Evolutionary conservation across 768 basidiomycete species (phyloP).

Genomic region (Lactifluus volemus): DNA sequence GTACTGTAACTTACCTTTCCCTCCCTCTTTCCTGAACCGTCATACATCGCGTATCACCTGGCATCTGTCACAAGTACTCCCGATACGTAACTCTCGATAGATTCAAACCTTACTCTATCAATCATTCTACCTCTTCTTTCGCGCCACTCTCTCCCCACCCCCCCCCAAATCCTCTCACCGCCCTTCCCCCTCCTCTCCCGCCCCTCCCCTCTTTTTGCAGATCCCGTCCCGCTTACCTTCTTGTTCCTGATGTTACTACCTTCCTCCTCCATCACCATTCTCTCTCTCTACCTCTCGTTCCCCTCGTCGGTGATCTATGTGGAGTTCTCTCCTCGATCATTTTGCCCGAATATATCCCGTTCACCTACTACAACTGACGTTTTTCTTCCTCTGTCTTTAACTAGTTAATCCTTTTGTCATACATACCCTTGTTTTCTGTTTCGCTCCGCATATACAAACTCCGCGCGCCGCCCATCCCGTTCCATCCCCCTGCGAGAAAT

Average conservation of each 20-base stretch:
- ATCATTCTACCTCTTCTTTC: not conserved
- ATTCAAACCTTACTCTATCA: slow-evolving; percentile 2
- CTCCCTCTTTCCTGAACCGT: not conserved
- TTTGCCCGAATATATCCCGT: not conserved
- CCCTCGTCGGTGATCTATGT: too few species aligned
- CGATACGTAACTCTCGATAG: not conserved
- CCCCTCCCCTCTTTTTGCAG: not conserved
- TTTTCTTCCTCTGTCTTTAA: not conserved
- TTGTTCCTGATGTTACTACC: not conserved
- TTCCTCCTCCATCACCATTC: not conserved
- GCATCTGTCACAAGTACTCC: not conserved
- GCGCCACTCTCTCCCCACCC: not conserved
- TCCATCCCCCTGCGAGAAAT: not conserved
- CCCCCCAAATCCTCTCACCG: not conserved
- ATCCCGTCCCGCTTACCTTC: slow-evolving; percentile 1
- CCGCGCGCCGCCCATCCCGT: not conserved
- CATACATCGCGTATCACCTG: not conserved
- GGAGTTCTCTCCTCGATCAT: not conserved
- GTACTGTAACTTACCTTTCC: not conserved
- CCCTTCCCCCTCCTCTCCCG: not conserved
- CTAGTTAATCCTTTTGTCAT: not conserved
- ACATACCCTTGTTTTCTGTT: not conserved
- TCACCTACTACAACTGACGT: not conserved
- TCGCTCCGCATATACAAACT: not conserved
- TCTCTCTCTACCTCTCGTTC: too few species aligned